Conservation (phyloP, 208 protist genomes). For the Trypanosoma cruzi region DNA sequence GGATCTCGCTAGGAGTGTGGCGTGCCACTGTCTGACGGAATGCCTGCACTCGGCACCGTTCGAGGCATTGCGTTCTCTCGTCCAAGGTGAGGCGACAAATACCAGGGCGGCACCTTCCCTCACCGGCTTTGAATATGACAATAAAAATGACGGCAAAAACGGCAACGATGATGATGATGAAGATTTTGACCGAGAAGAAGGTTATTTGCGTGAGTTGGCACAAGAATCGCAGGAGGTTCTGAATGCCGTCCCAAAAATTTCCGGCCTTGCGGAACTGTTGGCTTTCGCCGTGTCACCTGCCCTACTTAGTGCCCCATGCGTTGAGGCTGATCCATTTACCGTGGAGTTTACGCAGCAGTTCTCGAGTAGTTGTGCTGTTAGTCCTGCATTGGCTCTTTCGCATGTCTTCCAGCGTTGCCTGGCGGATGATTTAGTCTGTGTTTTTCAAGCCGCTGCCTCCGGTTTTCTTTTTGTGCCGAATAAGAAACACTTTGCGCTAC, state of each 20-base stretch:
- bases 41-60: conserved; percentile 24
- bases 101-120: not conserved
- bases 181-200: conserved; percentile 8
- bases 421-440: conserved; percentile 79
- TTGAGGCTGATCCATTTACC: conserved; percentile 49
- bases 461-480: conserved; percentile 63
- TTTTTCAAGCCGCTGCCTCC: conserved; percentile 43
- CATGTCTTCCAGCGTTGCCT: conserved; percentile 73
- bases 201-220: conserved; percentile 17
- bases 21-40: conserved; percentile 16
- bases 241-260: conserved; percentile 11
- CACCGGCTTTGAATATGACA: not conserved
- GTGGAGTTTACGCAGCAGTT: conserved; percentile 80
- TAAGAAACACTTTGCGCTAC: conserved; percentile 38
- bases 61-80: conserved; percentile 7
- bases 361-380: conserved; percentile 46
- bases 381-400: conserved; percentile 49
- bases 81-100: not conserved
- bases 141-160: not conserved
- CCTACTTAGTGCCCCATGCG: conserved; percentile 53
- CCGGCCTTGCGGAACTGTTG: conserved; percentile 47
- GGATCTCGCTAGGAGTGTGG: conserved; percentile 15
- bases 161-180: conserved; percentile 7
- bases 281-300: conserved; percentile 59
- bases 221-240: conserved; percentile 15